phyloP scores from a whole-genome alignment of 257 asterid species.

The Anisodus acutangulus region DNA sequence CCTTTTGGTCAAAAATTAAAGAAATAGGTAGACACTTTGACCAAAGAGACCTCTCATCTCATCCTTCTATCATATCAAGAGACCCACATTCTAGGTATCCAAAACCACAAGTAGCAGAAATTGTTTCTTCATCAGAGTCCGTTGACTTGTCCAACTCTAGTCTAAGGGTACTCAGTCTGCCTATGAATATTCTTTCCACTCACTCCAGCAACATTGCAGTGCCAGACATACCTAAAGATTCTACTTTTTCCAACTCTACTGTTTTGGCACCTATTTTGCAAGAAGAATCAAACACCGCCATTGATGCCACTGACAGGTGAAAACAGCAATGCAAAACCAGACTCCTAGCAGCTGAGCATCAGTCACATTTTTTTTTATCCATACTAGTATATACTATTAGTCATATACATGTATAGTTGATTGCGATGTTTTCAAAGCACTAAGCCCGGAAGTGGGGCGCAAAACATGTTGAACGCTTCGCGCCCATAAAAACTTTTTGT shows the following conservation, averaged over 20 bases:
- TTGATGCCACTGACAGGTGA: slow-evolving; percentile 5
- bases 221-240: slow-evolving; percentile 5
- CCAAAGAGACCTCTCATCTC: slow-evolving; percentile 27
- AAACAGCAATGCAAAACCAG: not conserved
- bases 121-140: slow-evolving; percentile 21
- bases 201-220: not conserved
- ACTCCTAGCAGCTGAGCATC: not conserved
- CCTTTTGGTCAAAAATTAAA: slow-evolving; percentile 28
- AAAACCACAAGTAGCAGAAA: not conserved
- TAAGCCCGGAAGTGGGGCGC: too few relatives aligned
- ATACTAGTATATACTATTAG: too few relatives aligned
- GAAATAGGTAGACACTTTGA: slow-evolving; percentile 23
- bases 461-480: too few relatives aligned
- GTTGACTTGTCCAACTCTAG: slow-evolving; percentile 7
- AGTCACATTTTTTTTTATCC: too few relatives aligned
- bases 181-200: slow-evolving; percentile 16
- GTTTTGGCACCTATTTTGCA: not conserved
- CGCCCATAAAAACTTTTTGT: too few relatives aligned
- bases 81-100: slow-evolving; percentile 6
- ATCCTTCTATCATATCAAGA: not conserved
- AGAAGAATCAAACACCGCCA: slow-evolving; percentile 13
- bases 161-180: slow-evolving; percentile 20
- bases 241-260: not conserved
- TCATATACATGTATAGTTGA: too few relatives aligned
- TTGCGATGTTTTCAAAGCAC: too few relatives aligned